These are phyloP conservation scores for Trichoderma reesei DNA, from an alignment of 495 filamentous ascomycete genomes.

Conservation along the genomic window DNA sequence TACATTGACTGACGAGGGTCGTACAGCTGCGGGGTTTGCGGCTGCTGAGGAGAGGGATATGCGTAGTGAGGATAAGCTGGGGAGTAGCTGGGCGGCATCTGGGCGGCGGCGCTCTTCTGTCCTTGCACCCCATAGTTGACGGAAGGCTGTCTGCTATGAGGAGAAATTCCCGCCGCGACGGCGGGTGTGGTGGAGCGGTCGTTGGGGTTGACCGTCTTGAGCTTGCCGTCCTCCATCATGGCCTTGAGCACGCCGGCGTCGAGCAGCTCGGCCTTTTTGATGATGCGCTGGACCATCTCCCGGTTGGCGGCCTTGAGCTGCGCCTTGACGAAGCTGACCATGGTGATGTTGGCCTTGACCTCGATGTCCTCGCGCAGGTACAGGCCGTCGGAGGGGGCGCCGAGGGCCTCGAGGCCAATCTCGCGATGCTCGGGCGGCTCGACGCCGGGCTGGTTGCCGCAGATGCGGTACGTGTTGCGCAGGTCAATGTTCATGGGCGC, in stretches of 20 bases:
- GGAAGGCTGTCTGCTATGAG: conserved; percentile 18
- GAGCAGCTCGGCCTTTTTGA: conserved; percentile 53
- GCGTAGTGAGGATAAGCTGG: conserved; percentile 25
- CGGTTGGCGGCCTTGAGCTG: conserved; percentile 56
- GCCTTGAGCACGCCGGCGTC: conserved; percentile 38
- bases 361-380: conserved; percentile 70
- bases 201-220: conserved; percentile 39
- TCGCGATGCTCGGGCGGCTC: conserved; percentile 50
- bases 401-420: conserved; percentile 40
- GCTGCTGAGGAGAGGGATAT: conserved; percentile 18
- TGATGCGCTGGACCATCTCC: conserved; percentile 54
- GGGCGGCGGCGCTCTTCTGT: conserved; percentile 20
- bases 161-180: conserved; percentile 14
- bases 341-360: conserved; percentile 60
- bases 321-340: conserved; percentile 58
- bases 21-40: conserved; percentile 17
- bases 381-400: conserved; percentile 51
- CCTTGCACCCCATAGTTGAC: conserved; percentile 16
- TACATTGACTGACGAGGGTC: conserved; percentile 19
- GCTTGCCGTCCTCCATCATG: conserved; percentile 41
- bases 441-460: conserved; percentile 50
- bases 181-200: conserved; percentile 24
- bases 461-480: conserved; percentile 42
- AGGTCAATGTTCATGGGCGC: conserved; percentile 49
- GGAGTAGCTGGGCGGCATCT: conserved; percentile 30